Percentiles rank a stretch among this genome's conserved stretches.
These are phyloP conservation scores for Phoma herbarum DNA, from an alignment of 2,329 filamentous ascomycete species.

Conservation along the genomic window DNA sequence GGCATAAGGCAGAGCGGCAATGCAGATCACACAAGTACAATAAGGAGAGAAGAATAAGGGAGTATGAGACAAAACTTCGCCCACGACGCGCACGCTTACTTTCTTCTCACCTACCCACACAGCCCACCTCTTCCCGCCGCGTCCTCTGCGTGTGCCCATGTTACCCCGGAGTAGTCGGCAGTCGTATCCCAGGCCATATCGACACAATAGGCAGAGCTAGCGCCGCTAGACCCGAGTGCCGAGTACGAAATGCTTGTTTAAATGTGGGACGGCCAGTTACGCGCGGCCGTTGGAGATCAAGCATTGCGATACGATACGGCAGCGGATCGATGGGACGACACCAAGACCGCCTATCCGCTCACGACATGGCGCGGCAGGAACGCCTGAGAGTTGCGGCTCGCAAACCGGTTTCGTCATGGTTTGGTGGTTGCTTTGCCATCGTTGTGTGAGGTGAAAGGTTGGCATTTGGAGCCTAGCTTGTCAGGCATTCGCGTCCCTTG, in stretches of 20 bases:
- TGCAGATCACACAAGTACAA: not conserved
- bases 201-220: conserved; percentile 11
- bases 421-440: not conserved
- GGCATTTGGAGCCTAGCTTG: conserved; percentile 3
- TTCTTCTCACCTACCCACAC: conserved; percentile 15
- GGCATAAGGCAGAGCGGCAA: not conserved
- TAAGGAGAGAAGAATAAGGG: conserved; percentile 3
- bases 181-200: conserved; percentile 1
- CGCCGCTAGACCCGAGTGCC: conserved; percentile 19
- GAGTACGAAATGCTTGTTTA: conserved; percentile 21
- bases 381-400: conserved; percentile 1
- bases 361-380: conserved; percentile 2
- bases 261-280: conserved; percentile 26
- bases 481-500: conserved; percentile 16
- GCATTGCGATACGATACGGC: conserved; percentile 23
- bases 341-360: conserved; percentile 12
- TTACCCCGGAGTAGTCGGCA: conserved; percentile 23
- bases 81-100: conserved; percentile 15
- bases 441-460: not conserved
- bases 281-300: conserved; percentile 28
- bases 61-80: conserved; percentile 8
- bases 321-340: conserved; percentile 13
- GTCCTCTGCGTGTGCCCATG: conserved; percentile 8
- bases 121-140: conserved; percentile 9
- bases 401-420: not conserved